A percentile compares a stretch with the other conserved stretches of the same genome.
Conservation (phyloP, 805 yeast species). For the Zygosaccharomyces rouxii region DNA sequence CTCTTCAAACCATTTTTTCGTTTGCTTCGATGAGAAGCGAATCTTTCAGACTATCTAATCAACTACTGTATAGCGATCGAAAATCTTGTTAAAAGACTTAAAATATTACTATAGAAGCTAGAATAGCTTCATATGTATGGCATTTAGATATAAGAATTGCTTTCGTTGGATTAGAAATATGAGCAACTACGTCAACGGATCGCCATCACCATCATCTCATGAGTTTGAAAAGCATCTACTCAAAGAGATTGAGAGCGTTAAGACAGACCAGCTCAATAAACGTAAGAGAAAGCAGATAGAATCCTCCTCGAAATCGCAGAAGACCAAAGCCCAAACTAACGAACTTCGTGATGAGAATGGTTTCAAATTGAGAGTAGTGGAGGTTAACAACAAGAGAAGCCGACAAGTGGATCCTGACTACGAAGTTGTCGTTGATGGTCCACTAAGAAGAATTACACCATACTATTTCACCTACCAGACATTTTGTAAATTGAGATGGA, state of each 20-base stretch:
- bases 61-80: background rate
- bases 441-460: constrained; percentile 71
- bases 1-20: background rate
- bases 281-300: constrained; percentile 8
- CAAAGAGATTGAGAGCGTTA: constrained; percentile 11
- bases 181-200: background rate
- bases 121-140: background rate
- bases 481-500: constrained; percentile 88
- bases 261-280: constrained; percentile 11
- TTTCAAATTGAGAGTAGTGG: constrained; percentile 27
- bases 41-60: background rate
- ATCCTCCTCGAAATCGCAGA: constrained; percentile 6
- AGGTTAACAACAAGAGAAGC: constrained; percentile 35
- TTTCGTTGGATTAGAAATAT: background rate
- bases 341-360: constrained; percentile 30
- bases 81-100: background rate
- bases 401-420: constrained; percentile 60
- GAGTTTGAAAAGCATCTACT: constrained; percentile 12
- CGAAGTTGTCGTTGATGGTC: constrained; percentile 51
- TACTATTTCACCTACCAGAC: constrained; percentile 88
- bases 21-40: background rate
- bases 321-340: constrained; percentile 8
- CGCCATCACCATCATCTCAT: background rate
- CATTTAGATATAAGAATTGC: background rate
- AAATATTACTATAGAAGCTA: background rate